phyloP scores from a whole-genome alignment of 2,329 filamentous ascomycete species.

The Diplodia corticola region DNA sequence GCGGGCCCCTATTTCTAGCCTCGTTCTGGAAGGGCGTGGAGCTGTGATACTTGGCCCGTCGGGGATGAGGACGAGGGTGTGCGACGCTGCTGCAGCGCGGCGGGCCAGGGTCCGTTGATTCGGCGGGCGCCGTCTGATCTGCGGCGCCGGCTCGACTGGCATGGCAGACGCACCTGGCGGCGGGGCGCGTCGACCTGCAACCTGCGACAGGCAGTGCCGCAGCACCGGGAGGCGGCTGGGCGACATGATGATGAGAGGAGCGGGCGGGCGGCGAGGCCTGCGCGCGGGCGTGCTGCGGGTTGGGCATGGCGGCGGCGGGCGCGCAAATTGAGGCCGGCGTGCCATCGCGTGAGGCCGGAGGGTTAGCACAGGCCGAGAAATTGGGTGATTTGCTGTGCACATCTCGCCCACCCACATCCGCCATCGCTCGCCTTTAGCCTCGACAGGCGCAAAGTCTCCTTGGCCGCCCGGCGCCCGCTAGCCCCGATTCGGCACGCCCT shows the following conservation, averaged over 20 bases:
- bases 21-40: slow-evolving; percentile 42
- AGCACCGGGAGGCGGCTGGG: slow-evolving; percentile 1
- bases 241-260: not conserved
- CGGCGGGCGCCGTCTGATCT: slow-evolving; percentile 20
- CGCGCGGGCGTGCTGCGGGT: not conserved
- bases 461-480: slow-evolving; percentile 15
- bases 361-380: slow-evolving; percentile 19
- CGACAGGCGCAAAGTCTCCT: slow-evolving; percentile 21
- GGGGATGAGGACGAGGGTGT: slow-evolving; percentile 32
- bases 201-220: slow-evolving; percentile 16
- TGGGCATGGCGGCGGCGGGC: slow-evolving; percentile 7
- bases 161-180: not conserved
- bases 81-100: slow-evolving; percentile 26
- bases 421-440: slow-evolving; percentile 20
- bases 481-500: slow-evolving; percentile 11
- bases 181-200: slow-evolving; percentile 4
- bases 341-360: slow-evolving; percentile 20
- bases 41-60: slow-evolving; percentile 27
- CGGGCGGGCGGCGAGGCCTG: not conserved
- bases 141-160: slow-evolving; percentile 18
- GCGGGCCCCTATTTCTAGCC: slow-evolving; percentile 35
- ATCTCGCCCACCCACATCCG: slow-evolving; percentile 20
- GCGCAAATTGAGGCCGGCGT: slow-evolving; percentile 21
- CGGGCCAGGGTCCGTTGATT: slow-evolving; percentile 21
- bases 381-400: slow-evolving; percentile 20